Evolutionary conservation across 441 rosid species (phyloP).

Genomic region (Dalechampia spathulata): DNA sequence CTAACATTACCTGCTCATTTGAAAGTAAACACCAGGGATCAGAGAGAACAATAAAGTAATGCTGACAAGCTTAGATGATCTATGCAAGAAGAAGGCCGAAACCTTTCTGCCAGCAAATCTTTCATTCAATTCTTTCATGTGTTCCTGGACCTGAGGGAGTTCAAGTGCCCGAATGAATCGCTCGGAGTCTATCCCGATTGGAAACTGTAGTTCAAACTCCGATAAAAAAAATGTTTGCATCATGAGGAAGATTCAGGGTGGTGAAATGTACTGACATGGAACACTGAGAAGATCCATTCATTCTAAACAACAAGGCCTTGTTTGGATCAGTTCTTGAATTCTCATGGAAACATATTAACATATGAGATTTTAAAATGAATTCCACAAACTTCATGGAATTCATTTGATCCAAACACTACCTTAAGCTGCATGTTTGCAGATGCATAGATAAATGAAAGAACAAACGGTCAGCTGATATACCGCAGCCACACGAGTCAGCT

Average conservation of each 20-base stretch:
- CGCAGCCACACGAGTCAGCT: conserved; percentile 71
- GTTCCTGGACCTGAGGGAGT: conserved; percentile 49
- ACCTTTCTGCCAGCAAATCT: conserved; percentile 74
- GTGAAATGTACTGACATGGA: conserved; percentile 6
- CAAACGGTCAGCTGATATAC: conserved; percentile 30
- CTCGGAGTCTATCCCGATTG: conserved; percentile 75
- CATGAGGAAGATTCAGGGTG: conserved; percentile 19
- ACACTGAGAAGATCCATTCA: neutral
- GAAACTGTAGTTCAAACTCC: conserved; percentile 53
- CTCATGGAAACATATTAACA: no score
- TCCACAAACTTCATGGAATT: no score
- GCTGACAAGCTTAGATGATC: neutral
- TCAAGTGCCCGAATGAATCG: conserved; percentile 66
- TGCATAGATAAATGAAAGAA: conserved; percentile 9
- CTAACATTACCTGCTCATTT: conserved; percentile 59
- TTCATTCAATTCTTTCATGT: conserved; percentile 56
- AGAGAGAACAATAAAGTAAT: conserved; percentile 3
- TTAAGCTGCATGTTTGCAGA: conserved; percentile 6
- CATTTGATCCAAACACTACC: no score
- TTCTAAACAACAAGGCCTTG: conserved; percentile 2
- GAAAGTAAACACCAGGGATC: conserved; percentile 10
- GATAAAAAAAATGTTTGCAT: conserved; percentile 20
- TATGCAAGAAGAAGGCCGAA: conserved; percentile 12
- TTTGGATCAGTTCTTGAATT: no score
- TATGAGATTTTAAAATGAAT: no score